Percentiles rank a stretch among this genome's conserved stretches.
phyloP scores from a whole-genome alignment of 352 stramenopile genomes.

The Peronospora destructor region DNA sequence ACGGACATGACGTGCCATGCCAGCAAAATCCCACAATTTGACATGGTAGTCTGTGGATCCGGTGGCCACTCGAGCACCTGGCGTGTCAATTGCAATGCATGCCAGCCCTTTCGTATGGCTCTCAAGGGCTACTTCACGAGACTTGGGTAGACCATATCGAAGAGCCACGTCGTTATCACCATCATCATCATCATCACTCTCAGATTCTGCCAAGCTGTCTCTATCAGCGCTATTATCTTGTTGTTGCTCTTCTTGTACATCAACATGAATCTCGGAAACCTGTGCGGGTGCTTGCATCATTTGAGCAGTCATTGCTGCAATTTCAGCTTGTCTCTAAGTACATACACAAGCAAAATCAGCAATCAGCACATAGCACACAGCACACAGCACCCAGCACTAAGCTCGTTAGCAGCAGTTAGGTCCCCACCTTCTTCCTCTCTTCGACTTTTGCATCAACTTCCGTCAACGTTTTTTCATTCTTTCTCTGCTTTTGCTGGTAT shows the following conservation, averaged over 20 bases:
- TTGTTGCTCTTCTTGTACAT: slow-evolving; percentile 1
- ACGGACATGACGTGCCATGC: slow-evolving; percentile 74
- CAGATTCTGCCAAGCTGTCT: slow-evolving; percentile 13
- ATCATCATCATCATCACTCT: slow-evolving; percentile 35
- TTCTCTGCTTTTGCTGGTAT: slow-evolving; percentile 12
- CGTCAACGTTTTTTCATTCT: background rate
- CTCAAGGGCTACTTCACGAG: slow-evolving; percentile 54
- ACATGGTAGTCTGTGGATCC: slow-evolving; percentile 81
- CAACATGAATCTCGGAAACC: background rate
- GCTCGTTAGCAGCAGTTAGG: background rate
- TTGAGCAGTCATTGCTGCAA: slow-evolving; percentile 61
- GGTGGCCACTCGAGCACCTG: slow-evolving; percentile 61
- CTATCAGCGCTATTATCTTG: slow-evolving; percentile 9
- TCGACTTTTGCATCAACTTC: slow-evolving; percentile 5
- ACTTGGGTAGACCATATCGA: slow-evolving; percentile 66
- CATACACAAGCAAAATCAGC: slow-evolving; percentile 7
- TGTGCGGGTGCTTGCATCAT: slow-evolving; percentile 51
- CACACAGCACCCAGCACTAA: background rate
- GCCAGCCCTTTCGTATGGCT: slow-evolving; percentile 55
- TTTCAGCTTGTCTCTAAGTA: slow-evolving; percentile 52
- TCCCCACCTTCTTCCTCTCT: slow-evolving; percentile 36
- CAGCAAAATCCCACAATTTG: slow-evolving; percentile 84
- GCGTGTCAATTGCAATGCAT: slow-evolving; percentile 63
- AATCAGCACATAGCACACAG: background rate
- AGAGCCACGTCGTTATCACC: slow-evolving; percentile 47